Base-by-base conservation (phyloP, 2,329 filamentous ascomycete genomes). In the Hymenoscyphus fraxineus region DNA sequence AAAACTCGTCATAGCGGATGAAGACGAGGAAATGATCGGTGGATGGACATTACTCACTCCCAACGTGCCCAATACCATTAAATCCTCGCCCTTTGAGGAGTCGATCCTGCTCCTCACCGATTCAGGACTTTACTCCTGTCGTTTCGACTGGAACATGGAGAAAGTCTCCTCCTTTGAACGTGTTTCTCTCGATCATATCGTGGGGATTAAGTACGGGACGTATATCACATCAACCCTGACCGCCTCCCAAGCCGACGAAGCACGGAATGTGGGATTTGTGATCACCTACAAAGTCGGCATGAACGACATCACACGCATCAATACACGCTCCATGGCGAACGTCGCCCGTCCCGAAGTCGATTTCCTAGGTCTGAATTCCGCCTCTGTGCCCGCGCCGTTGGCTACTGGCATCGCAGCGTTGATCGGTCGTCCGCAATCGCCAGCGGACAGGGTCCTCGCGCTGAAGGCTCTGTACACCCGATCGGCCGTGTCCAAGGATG, bases 91-190 rank as follows among this genome's bases (percentile, higher is more conserved):
- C 0, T 91, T 98, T 69, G 92, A 96, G 72, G 94, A 99, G 74
- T 89, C 90, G 0, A 90, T 99, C 1, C 81, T 99, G 0, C 81
- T 99, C 0, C 80, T 99, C 39, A 98, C 95, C 0, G 89, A 96
- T 68, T 82, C 83, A 0, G 94, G 93, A 0, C 76, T 98, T 2
- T 98, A 98, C 74, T 87, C 92, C 66, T 97, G 93, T 76, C 87
- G 91, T 15, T 93, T 98, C 71, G 93, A 98, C 77, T 98, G 94
- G 93, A 90, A 91, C 67, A 88, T 93, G 7, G 95, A 98, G 78
- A 98, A 98, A 75, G 91, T 99, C 1, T 89, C 90, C 13, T 93
- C 90, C 0, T 98, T 97, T 76, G 93, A 98, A 78, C 84, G 93
- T 7, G 87, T 97, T 15, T 88, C 90, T 64, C 82, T 98, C 7